Evolutionary conservation across 2,329 filamentous ascomycete species (phyloP), one percentile per base, ranked within the genome.

Genomic region (Fusarium albidum): DNA sequence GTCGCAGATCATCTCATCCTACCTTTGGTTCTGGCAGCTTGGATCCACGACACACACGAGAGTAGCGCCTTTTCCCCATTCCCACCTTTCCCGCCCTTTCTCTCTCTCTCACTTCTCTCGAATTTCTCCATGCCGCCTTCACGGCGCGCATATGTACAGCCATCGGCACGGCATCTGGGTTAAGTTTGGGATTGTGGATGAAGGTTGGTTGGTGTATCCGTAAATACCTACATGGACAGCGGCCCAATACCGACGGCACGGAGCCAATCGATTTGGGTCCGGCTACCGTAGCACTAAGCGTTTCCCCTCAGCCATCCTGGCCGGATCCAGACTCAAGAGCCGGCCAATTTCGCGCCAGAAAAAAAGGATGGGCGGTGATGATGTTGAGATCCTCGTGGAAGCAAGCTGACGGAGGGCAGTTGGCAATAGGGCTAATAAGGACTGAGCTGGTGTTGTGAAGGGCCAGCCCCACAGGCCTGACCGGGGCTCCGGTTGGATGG

Each of bases 401-500:
- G 63, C 61, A 61, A 60, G 63, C 61, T 67, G 63, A 63, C 53
- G 59, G 55, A 54, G 55, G n/a, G 55, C 58, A 64, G 49, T 63
- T 56, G 61, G 64, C 50, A 67, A 59, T 67, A 67, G 64, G 65
- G 65, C 64, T 67, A 67, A 65, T 67, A 67, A 65, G 43, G 56
- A 58, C 61, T 66, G 55, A 64, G 58, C 58, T 63, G 64, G 63
- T 59, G 56, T 61, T 57, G 47, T 38, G 34, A 45, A 59, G 40
- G 38, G 33, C 41, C 43, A 63, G 58, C 64, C 66, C 64, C 64
- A 67, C 64, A 51, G 61, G 59, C 59, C 33, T 58, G 52, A 57
- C 61, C 55, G 55, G 64, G 63, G 59, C 55, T 52, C 48, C 53
- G 53, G 56, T 63, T 61, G 61, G 59, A 64, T 65, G 59, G 49